Conservation (phyloP, 179 eudicot species). For the Dionaea muscipula region DNA sequence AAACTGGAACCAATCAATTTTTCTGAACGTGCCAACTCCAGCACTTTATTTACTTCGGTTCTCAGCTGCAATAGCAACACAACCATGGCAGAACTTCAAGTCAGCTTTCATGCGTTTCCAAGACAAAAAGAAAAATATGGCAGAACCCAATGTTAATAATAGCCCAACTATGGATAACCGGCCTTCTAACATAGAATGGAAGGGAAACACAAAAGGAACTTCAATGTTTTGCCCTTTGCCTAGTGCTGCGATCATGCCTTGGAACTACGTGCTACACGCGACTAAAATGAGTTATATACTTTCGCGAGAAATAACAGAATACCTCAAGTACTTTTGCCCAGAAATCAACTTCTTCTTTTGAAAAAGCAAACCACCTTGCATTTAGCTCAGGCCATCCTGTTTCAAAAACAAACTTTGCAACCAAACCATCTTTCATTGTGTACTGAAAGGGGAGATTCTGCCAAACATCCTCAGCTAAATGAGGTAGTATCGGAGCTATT, state of each 20-base stretch:
- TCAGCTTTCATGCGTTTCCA: no score
- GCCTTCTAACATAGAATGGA: no score
- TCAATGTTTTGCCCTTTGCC: no score
- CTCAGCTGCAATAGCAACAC: constrained; percentile 42
- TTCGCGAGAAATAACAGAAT: not conserved
- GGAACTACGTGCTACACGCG: not conserved
- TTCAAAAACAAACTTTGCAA: constrained; percentile 63
- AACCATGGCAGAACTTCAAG: no score
- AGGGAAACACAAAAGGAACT: no score
- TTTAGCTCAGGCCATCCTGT: constrained; percentile 67
- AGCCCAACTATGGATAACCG: no score
- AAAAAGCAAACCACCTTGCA: constrained; percentile 61
- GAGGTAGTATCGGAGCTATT: constrained; percentile 91
- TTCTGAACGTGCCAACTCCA: constrained; percentile 73
- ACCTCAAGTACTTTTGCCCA: constrained; percentile 93
- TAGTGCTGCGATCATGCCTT: no score
- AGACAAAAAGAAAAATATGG: no score
- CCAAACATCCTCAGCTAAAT: constrained; percentile 97
- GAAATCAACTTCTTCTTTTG: constrained; percentile 53
- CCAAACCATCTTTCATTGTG: constrained; percentile 45
- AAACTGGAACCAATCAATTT: constrained; percentile 92
- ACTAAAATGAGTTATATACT: not conserved
- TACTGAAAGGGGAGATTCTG: constrained; percentile 76
- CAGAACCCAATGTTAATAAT: no score
- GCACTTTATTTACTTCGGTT: constrained; percentile 88